A percentile compares a stretch with the other conserved stretches of the same genome.
phyloP scores from a whole-genome alignment of 768 basidiomycete genomes.

The Mycena vitilis region DNA sequence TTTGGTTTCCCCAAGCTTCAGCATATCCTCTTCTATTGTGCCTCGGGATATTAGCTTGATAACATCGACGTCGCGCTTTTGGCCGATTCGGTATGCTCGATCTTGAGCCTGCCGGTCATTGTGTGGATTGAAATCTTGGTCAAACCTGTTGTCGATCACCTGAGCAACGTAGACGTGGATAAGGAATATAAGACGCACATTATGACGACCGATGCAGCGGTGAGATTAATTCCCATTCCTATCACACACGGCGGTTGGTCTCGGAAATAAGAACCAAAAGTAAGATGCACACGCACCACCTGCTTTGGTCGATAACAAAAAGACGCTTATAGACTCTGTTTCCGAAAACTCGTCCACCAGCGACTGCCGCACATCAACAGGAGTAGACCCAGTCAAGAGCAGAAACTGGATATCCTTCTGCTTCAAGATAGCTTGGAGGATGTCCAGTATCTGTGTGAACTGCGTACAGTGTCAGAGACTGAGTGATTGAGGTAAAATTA shows the following conservation, averaged over 20 bases:
- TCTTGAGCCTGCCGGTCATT: conserved; percentile 99
- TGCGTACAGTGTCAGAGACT: conserved; percentile 45
- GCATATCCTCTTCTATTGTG: conserved; percentile 98
- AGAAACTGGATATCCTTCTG: conserved; percentile 79
- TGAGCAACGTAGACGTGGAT: not conserved
- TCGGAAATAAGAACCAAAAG: not conserved
- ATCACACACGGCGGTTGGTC: conserved; percentile 18
- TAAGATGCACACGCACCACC: conserved; percentile 60
- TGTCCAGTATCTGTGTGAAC: conserved; percentile 97
- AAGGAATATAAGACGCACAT: conserved; percentile 62
- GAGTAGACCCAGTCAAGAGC: conserved; percentile 91
- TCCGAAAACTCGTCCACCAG: conserved; percentile 96
- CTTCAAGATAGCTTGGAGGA: conserved; percentile 85
- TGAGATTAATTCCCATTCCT: conserved; percentile 96
- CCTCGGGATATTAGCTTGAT: conserved; percentile 92
- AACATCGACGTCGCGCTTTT: conserved; percentile 93
- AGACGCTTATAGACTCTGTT: conserved; percentile 87
- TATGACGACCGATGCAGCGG: conserved; percentile 95
- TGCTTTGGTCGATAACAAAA: conserved; percentile 92
- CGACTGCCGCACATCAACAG: conserved; percentile 92
- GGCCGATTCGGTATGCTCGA: conserved; percentile 96
- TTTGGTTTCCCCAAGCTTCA: conserved; percentile 89
- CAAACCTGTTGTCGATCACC: conserved; percentile 68
- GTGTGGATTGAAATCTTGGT: conserved; percentile 98
- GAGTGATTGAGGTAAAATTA: not conserved